Evolutionary conservation across 495 filamentous ascomycete species (phyloP), one percentile per base, ranked within the genome.

Genomic region (Aspergillus asperescens): DNA sequence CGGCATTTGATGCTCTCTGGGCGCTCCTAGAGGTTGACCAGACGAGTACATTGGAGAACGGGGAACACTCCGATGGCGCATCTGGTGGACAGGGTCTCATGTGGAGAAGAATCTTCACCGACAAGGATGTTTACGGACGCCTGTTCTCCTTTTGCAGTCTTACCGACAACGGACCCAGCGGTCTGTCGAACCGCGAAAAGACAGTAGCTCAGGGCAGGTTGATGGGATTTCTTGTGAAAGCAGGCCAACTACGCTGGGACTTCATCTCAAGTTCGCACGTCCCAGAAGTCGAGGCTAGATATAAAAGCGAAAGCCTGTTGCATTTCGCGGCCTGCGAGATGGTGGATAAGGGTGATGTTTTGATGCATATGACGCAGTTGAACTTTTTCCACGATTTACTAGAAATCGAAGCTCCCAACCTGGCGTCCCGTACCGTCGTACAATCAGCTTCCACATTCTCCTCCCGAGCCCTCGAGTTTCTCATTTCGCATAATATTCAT

Each of bases 321-420:
- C 82, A 90, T 28, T 95, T 86, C 62, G 89, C 84, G 2, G 77
- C 83, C 4, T 69, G 81, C 32, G 70, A 78, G 34, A 92, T 95
- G 89, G 78, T 92, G 12, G 79, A 92, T 56, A 75, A 74, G 50
- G 74, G 72, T 32, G 90, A 96, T 59, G 73, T 84, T 20, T 68
- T 96, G 54, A 87, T 95, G 85, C 86, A 92, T 55, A 77, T 88
- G 58, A 88, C 76, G 16, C 68, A 93, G 42, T 73, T 94, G 42
- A 82, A 88, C 57, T 93, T 93, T 62, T 89, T 83, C 55, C 77
- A 80, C 41, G 74, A 80, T n/a, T 70, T 88, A 35, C 60, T 90
- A 12, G 76, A 78, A 40, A 66, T 69, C 28, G 67, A 73, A 48
- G 59, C 66, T 7, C 68, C 69, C 7, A 67, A 70, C 53, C 63